Conservation (phyloP, 1,284 basidiomycete species). For the Cryptococcus wingfieldii region DNA sequence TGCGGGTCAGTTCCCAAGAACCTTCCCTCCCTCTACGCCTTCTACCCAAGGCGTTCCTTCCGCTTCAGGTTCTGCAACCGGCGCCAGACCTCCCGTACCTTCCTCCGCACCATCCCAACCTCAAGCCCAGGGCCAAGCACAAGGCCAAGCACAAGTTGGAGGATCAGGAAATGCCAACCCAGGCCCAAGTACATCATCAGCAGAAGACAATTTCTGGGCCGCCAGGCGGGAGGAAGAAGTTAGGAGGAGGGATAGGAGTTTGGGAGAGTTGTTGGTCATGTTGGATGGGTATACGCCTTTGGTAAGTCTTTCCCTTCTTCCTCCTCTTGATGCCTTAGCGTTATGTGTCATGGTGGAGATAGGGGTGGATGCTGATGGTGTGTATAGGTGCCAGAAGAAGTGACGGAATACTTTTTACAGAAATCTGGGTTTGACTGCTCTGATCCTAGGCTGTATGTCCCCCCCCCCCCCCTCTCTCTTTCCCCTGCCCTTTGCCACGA, state of each 20-base stretch:
- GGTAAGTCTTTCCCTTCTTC: slow-evolving; percentile 53
- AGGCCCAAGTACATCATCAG: no score
- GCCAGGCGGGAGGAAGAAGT: slow-evolving; percentile 62
- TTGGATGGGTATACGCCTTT: slow-evolving; percentile 95
- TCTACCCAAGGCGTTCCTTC: no score
- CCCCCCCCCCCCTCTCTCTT: background rate
- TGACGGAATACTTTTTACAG: slow-evolving; percentile 96
- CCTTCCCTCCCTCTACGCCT: no score
- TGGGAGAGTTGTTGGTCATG: slow-evolving; percentile 93
- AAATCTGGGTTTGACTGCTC: slow-evolving; percentile 93
- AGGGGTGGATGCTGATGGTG: background rate
- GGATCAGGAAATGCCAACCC: no score
- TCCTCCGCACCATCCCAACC: no score
- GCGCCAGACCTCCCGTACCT: no score
- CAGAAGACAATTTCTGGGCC: slow-evolving; percentile 9
- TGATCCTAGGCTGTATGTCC: slow-evolving; percentile 77
- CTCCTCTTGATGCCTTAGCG: background rate
- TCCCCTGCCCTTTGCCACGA: background rate
- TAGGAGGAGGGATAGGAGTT: slow-evolving; percentile 59
- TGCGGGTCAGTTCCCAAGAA: no score
- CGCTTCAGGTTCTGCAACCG: no score
- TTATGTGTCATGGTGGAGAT: background rate
- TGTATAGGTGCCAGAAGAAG: slow-evolving; percentile 88
- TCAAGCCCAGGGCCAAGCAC: no score
- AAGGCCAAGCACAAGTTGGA: no score